Conservation (phyloP, 495 filamentous ascomycete species). For the Cryomyces antarcticus region DNA sequence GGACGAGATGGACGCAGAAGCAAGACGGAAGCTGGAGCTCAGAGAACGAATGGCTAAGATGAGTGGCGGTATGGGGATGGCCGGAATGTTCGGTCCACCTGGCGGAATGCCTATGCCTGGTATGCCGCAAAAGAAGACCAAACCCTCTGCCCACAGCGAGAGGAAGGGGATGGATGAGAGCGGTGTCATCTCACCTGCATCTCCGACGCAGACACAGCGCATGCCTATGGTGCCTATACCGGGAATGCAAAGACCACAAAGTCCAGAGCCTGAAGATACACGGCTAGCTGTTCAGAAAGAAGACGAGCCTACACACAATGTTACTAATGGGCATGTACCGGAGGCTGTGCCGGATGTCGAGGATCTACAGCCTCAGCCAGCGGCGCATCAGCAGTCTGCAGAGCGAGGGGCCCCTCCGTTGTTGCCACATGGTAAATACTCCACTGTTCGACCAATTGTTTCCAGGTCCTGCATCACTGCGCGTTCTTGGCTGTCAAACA, state of each 20-base stretch:
- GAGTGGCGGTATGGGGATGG: conserved; percentile 95
- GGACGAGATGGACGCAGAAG: conserved; percentile 81
- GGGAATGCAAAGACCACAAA: conserved; percentile 34
- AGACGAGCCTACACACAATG: conserved; percentile 5
- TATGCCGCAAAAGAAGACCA: conserved; percentile 48
- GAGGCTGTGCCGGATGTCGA: conserved; percentile 42
- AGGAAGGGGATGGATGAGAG: conserved; percentile 27
- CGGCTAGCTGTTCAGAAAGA: conserved; percentile 16
- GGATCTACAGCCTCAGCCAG: conserved; percentile 28
- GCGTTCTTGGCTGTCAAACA: neutral
- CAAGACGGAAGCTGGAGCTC: conserved; percentile 68
- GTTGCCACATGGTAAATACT: neutral
- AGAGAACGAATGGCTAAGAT: conserved; percentile 94
- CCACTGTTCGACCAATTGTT: neutral
- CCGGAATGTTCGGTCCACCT: conserved; percentile 76
- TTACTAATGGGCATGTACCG: conserved; percentile 16
- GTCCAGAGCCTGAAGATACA: conserved; percentile 19
- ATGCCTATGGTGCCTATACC: conserved; percentile 60
- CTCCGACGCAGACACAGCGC: conserved; percentile 28
- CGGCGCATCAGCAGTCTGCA: conserved; percentile 4
- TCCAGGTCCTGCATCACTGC: neutral
- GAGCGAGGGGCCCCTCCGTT: conserved; percentile 1
- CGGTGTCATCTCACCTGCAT: conserved; percentile 18
- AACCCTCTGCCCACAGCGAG: conserved; percentile 18
- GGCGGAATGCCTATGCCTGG: conserved; percentile 42